Conservation (phyloP, 495 filamentous ascomycete species). For the Penicillium bovifimosum region DNA sequence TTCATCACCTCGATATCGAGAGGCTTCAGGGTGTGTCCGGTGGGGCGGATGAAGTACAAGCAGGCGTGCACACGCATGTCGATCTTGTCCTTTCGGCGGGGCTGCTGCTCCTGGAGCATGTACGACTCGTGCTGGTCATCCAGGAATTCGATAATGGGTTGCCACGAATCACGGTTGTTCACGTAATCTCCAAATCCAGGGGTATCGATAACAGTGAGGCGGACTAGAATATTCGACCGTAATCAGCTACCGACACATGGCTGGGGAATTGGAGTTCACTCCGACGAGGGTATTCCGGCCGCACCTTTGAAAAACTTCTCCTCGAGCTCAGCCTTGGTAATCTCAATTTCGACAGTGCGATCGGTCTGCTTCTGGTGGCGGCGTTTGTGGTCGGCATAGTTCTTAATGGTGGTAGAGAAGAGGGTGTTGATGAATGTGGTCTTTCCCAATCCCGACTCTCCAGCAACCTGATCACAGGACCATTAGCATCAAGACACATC, state of each 20-base stretch:
- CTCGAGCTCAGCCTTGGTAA: slow-evolving; percentile 98
- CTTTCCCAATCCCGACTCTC: slow-evolving; percentile 97
- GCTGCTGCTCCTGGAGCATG: slow-evolving; percentile 99
- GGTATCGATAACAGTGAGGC: slow-evolving; percentile 96
- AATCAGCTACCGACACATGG: slow-evolving; percentile 11
- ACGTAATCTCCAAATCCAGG: slow-evolving; percentile 99
- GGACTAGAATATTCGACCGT: slow-evolving; percentile 54
- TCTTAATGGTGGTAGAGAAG: slow-evolving; percentile 99
- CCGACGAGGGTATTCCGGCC: not conserved
- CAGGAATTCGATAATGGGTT: slow-evolving; percentile 98
- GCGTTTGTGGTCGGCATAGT: slow-evolving; percentile 98
- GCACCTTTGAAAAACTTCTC: slow-evolving; percentile 99
- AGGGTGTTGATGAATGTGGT: slow-evolving; percentile 99
- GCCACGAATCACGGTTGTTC: slow-evolving; percentile 99
- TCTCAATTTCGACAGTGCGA: slow-evolving; percentile 99
- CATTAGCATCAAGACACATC: slow-evolving; percentile 26
- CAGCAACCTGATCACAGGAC: slow-evolving; percentile 65
- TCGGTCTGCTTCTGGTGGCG: slow-evolving; percentile 98
- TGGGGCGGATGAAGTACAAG: slow-evolving; percentile 97
- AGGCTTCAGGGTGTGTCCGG: slow-evolving; percentile 96
- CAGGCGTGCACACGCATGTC: slow-evolving; percentile 98
- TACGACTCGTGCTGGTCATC: slow-evolving; percentile 99
- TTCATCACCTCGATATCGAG: slow-evolving; percentile 99
- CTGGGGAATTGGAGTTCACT: not conserved
- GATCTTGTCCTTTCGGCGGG: slow-evolving; percentile 94